A percentile compares a stretch with the other conserved stretches of the same genome.
Evolutionary conservation across 2,329 filamentous ascomycete genomes (phyloP).

Genomic region (Diplodia seriata): DNA sequence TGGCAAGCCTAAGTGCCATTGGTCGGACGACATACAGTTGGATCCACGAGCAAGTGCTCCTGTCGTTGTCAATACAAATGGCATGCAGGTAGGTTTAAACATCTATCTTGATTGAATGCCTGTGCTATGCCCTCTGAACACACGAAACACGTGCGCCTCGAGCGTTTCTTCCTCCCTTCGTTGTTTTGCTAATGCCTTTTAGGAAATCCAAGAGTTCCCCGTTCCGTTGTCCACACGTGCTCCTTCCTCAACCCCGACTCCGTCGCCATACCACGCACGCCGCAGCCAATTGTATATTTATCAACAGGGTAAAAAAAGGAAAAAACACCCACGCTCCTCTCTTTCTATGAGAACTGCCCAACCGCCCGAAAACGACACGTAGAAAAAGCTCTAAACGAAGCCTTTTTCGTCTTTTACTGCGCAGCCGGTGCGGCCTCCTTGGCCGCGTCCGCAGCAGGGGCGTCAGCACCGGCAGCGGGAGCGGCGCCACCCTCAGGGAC

Average conservation of each 20-base stretch:
- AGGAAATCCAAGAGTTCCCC: slow-evolving; percentile 26
- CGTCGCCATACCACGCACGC: slow-evolving; percentile 20
- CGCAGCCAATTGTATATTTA: slow-evolving; percentile 29
- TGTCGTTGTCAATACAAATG: background rate
- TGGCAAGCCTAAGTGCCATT: background rate
- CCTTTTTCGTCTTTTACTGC: slow-evolving; percentile 17
- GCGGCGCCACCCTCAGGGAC: slow-evolving; percentile 34
- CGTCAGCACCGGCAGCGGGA: slow-evolving; percentile 31
- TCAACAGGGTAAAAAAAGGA: slow-evolving; percentile 14
- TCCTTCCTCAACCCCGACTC: background rate
- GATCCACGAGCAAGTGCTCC: background rate
- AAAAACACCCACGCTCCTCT: slow-evolving; percentile 26
- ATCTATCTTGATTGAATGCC: slow-evolving; percentile 2
- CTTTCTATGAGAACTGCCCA: slow-evolving; percentile 24
- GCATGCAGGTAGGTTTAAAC: background rate
- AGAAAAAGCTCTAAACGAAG: background rate
- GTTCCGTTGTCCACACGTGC: background rate
- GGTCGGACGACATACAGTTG: background rate
- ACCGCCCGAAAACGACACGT: slow-evolving; percentile 18
- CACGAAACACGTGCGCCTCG: background rate
- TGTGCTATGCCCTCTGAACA: background rate
- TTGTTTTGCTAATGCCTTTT: slow-evolving; percentile 30
- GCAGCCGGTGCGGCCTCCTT: slow-evolving; percentile 36
- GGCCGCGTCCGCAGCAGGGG: slow-evolving; percentile 35
- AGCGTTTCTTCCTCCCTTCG: slow-evolving; percentile 4